Base-by-base conservation (phyloP, 1,139 yeast species). In the Debaryomyces sp. region DNA sequence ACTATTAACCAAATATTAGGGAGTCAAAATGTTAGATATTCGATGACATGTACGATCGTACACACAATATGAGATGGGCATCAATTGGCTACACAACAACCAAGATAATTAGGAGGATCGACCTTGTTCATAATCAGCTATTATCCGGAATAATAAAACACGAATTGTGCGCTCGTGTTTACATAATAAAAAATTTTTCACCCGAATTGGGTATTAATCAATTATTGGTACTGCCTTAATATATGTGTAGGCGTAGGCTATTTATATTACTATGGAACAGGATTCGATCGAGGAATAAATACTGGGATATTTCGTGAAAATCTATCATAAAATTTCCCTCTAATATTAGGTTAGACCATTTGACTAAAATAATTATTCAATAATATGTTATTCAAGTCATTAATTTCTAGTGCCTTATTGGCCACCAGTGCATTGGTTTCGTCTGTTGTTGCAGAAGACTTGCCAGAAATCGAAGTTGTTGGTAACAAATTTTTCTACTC, bases 401-500 rank as follows among this genome's bases (percentile, higher is more conserved):
- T 71, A 43, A 51, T 65, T 45, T 54, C 73, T 46, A 60, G 69
- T 35, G 66, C 71, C 18, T 53, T 73, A 50, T 65, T 63, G 48
- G 58, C 61, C 34, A 60, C 61, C 18, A 54, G 60, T 26, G 41
- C 73, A 8, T 44, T 54, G 30, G 35, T 54, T 18, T 46, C 53
- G 9, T 22, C 56, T 17, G 56, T 43, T 7, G 43, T 26, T 22
- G 65, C 66, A 7, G 61, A 53, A 12, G 60, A 53, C 41, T 55
- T 64, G 45, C 78, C 78, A 4, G 66, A 66, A 30, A 65, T 75
- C 46, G 79, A 75, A 55, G 73, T 75, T 37, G 68, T 74, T 43
- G 80, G 80, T 39, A 75, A 75, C 63, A 75, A 75, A 59, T 75
- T 75, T 54, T 75, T 62, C 62, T 75, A 64, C 62, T 59, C 71